A percentile compares a stretch with the other conserved stretches of the same genome.
These are phyloP conservation scores for Spizellomyces punctatus DNA, from an alignment of 192 early-diverging fungal genomes.

Conservation along the genomic window DNA sequence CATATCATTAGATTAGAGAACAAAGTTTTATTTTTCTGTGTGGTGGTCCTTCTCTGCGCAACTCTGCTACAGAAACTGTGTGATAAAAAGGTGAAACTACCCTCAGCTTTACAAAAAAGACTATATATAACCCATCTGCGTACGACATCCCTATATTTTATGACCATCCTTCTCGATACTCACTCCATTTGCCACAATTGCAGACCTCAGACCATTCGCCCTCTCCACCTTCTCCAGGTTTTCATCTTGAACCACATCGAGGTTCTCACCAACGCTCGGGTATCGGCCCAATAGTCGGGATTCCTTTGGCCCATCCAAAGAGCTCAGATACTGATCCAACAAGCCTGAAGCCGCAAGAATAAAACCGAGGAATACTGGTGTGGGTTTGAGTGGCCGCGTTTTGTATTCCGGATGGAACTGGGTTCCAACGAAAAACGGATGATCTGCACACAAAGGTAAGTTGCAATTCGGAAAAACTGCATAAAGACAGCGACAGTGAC, in stretches of 20 bases:
- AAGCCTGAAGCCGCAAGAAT: conserved; percentile 82
- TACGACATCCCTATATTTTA: conserved; percentile 1
- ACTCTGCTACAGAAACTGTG: too few relatives aligned
- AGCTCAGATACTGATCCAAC: conserved; percentile 53
- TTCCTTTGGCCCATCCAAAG: conserved; percentile 7
- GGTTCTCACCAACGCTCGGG: conserved; percentile 25
- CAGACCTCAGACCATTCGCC: conserved; percentile 16
- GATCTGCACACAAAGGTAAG: conserved; percentile 48
- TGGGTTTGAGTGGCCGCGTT: conserved; percentile 90
- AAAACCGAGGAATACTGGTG: conserved; percentile 91
- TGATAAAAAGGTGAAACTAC: too few relatives aligned
- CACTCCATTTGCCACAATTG: conserved; percentile 14
- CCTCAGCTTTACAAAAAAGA: too few relatives aligned
- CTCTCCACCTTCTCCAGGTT: conserved; percentile 7
- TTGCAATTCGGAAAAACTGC: conserved; percentile 14
- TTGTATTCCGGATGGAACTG: conserved; percentile 99
- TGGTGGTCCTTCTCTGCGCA: too few relatives aligned
- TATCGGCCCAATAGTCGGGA: conserved; percentile 21
- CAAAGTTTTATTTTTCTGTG: too few relatives aligned
- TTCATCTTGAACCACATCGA: conserved; percentile 8
- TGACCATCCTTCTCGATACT: conserved; percentile 16
- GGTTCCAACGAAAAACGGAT: conserved; percentile 92
- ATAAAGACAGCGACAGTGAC: too few relatives aligned
- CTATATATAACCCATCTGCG: too few relatives aligned
- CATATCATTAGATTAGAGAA: too few relatives aligned